A percentile compares a stretch with the other conserved stretches of the same genome.
Evolutionary conservation across 2,329 filamentous ascomycete genomes (phyloP).

Genomic region (Hypomyces perniciosus): DNA sequence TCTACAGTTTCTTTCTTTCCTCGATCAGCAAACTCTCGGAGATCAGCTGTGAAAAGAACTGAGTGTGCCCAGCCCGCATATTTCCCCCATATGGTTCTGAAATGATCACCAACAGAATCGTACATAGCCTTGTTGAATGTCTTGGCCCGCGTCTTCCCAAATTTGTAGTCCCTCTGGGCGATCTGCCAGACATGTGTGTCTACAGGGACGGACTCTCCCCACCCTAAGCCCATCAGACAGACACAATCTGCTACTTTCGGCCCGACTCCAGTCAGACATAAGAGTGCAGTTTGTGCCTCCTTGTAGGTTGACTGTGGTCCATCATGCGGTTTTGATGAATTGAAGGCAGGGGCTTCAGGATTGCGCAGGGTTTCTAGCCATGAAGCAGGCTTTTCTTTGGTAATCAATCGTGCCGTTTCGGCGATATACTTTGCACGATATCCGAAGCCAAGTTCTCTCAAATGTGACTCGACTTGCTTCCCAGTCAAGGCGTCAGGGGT

Average conservation of each 20-base stretch:
- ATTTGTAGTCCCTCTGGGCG: conserved; percentile 90
- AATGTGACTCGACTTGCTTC: conserved; percentile 68
- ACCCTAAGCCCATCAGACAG: conserved; percentile 90
- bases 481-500: conserved; percentile 65
- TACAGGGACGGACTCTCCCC: conserved; percentile 91
- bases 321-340: conserved; percentile 32
- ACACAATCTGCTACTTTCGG: conserved; percentile 98
- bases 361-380: conserved; percentile 81
- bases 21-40: conserved; percentile 74
- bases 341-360: conserved; percentile 60
- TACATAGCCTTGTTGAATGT: conserved; percentile 86
- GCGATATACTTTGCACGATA: conserved; percentile 92
- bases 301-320: conserved; percentile 60
- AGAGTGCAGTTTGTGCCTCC: conserved; percentile 71
- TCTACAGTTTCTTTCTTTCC: conserved; percentile 16
- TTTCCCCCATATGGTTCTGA: conserved; percentile 81
- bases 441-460: conserved; percentile 83
- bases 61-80: conserved; percentile 98
- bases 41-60: conserved; percentile 89
- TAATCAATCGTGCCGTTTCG: conserved; percentile 72
- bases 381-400: conserved; percentile 55
- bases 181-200: conserved; percentile 99
- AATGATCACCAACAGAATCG: conserved; percentile 83
- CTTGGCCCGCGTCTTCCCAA: conserved; percentile 77
- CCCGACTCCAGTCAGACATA: conserved; percentile 79